phyloP scores from a whole-genome alignment of 345 rosid species.

The Rhizophora apiculata region DNA sequence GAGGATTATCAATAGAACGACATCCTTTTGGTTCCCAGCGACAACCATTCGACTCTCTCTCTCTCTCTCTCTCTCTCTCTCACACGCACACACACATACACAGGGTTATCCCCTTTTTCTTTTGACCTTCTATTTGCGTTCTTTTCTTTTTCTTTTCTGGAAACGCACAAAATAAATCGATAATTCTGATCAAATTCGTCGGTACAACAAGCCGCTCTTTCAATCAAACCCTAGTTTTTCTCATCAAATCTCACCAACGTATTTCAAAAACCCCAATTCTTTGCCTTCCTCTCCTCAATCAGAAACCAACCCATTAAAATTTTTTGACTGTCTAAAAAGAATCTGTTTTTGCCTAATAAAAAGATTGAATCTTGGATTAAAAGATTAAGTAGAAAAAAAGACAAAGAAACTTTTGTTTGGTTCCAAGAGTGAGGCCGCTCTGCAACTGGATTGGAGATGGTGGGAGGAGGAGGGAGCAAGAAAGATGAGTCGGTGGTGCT shows the following conservation, averaged over 20 bases:
- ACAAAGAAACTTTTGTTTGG: background rate
- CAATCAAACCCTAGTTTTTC: background rate
- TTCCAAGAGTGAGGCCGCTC: background rate
- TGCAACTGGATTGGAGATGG: constrained; percentile 22
- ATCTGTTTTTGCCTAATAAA: background rate
- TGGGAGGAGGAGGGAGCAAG: constrained; percentile 51
- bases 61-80: no score
- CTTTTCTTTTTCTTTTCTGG: no score
- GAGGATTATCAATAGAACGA: no score
- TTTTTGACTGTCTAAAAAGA: background rate
- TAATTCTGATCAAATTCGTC: background rate
- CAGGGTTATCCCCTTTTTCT: no score
- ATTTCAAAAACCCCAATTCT: background rate
- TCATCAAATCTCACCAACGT: background rate
- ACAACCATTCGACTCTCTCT: no score
- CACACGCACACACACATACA: no score
- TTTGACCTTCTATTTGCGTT: no score
- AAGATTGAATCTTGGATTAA: background rate
- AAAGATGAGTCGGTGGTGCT: constrained; percentile 49
- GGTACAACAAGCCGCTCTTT: background rate
- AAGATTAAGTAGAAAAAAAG: background rate
- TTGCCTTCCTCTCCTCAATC: background rate
- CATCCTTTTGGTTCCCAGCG: no score
- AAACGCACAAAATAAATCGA: background rate
- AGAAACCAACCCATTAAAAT: background rate